Conservation (phyloP, 2,329 filamentous ascomycete species). For the Phaeophleospora eucalypticola region DNA sequence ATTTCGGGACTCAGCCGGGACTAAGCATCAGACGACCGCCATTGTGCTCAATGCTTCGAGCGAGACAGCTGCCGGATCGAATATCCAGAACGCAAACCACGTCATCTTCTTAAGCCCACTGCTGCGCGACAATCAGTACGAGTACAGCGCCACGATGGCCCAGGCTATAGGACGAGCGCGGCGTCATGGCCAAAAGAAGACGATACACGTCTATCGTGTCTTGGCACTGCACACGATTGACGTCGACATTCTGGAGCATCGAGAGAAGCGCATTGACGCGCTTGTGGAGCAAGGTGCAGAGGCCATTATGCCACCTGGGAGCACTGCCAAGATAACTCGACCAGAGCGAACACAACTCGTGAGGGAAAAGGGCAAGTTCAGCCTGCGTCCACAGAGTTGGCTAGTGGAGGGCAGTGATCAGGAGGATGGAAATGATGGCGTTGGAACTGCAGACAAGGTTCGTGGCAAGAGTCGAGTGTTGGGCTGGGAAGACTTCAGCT, state of each 20-base stretch:
- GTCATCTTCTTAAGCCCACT: slow-evolving; percentile 60
- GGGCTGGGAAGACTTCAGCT: slow-evolving; percentile 33
- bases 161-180: slow-evolving; percentile 61
- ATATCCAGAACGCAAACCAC: slow-evolving; percentile 61
- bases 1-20: slow-evolving; percentile 19
- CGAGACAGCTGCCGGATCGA: slow-evolving; percentile 56
- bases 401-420: slow-evolving; percentile 17
- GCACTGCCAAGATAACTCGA: background rate
- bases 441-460: slow-evolving; percentile 9
- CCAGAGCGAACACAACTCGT: slow-evolving; percentile 32
- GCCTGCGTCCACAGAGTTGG: slow-evolving; percentile 32
- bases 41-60: slow-evolving; percentile 55
- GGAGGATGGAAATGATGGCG: slow-evolving; percentile 7
- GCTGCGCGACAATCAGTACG: slow-evolving; percentile 46
- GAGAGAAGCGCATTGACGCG: slow-evolving; percentile 34
- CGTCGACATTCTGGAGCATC: slow-evolving; percentile 45
- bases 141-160: slow-evolving; percentile 56
- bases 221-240: slow-evolving; percentile 70
- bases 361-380: slow-evolving; percentile 26
- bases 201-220: slow-evolving; percentile 63
- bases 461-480: slow-evolving; percentile 25
- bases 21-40: slow-evolving; percentile 40
- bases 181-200: slow-evolving; percentile 55
- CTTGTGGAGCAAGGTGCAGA: slow-evolving; percentile 20
- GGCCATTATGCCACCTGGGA: slow-evolving; percentile 11